phyloP scores from a whole-genome alignment of 306 rosid species.

The Cucumis cinereus region DNA sequence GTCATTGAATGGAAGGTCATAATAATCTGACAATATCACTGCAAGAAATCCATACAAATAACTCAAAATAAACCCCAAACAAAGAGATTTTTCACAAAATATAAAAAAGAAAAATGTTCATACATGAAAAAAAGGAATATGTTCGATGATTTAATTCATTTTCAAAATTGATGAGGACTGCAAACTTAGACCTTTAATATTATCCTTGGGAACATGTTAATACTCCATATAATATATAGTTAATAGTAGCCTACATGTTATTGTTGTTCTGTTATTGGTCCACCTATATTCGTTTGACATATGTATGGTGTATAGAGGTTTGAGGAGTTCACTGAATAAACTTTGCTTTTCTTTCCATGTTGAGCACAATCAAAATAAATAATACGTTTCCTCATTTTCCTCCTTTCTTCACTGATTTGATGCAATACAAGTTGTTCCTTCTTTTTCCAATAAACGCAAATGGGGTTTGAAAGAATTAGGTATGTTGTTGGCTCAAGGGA shows the following conservation, averaged over 20 bases:
- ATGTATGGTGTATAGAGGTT: not conserved
- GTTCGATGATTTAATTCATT: not conserved
- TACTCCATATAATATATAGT: not conserved
- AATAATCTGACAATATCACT: slow-evolving; percentile 87
- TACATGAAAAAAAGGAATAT: not conserved
- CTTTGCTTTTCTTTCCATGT: not conserved
- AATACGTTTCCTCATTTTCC: not conserved
- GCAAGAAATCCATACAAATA: slow-evolving; percentile 28
- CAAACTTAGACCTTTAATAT: not conserved
- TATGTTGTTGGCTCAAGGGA: not conserved
- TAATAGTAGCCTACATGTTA: not conserved
- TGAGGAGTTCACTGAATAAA: not conserved
- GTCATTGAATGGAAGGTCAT: slow-evolving; percentile 92
- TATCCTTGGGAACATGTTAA: not conserved
- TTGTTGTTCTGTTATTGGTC: not conserved
- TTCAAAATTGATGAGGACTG: not conserved
- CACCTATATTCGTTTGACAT: not conserved
- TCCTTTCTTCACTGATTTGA: not conserved
- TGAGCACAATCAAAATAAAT: not conserved
- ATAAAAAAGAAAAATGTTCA: not conserved
- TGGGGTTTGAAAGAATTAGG: not conserved
- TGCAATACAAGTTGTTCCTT: not conserved
- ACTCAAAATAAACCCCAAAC: slow-evolving; percentile 11
- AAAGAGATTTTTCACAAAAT: not conserved
- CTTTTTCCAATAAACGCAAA: not conserved